Conservation (phyloP, 805 yeast genomes). For the Candida succiphila region DNA sequence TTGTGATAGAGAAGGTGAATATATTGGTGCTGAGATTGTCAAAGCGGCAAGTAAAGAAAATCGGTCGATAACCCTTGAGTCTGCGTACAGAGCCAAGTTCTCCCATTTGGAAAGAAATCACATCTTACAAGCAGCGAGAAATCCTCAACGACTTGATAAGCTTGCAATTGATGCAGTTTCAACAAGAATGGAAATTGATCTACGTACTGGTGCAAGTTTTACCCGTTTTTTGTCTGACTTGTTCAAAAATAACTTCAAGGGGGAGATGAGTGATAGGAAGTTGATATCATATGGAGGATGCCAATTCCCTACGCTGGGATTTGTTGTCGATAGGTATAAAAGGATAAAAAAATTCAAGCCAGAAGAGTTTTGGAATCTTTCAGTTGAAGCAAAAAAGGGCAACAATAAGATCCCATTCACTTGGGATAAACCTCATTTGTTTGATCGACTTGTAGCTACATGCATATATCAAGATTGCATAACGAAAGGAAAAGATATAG, state of each 20-base stretch:
- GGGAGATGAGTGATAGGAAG: constrained; percentile 14
- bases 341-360: constrained; percentile 62
- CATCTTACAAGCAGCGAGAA: constrained; percentile 61
- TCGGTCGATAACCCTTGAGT: constrained; percentile 30
- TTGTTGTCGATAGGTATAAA: constrained; percentile 84
- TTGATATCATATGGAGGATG: constrained; percentile 80
- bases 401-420: constrained; percentile 31
- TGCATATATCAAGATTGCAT: constrained; percentile 64
- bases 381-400: constrained; percentile 37
- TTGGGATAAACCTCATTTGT: constrained; percentile 71
- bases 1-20: constrained; percentile 95
- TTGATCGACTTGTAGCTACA: constrained; percentile 59
- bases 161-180: constrained; percentile 74
- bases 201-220: constrained; percentile 82
- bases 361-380: constrained; percentile 75
- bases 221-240: constrained; percentile 68
- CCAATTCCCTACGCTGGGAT: constrained; percentile 95
- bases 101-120: constrained; percentile 80
- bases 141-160: constrained; percentile 55
- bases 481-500: constrained; percentile 31
- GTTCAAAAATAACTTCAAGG: constrained; percentile 24
- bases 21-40: constrained; percentile 76
- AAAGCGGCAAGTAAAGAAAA: constrained; percentile 55
- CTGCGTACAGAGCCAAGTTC: constrained; percentile 68
- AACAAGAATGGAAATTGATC: constrained; percentile 78